Conservation (phyloP, 345 rosid species). For the Cochlearia excelsa region DNA sequence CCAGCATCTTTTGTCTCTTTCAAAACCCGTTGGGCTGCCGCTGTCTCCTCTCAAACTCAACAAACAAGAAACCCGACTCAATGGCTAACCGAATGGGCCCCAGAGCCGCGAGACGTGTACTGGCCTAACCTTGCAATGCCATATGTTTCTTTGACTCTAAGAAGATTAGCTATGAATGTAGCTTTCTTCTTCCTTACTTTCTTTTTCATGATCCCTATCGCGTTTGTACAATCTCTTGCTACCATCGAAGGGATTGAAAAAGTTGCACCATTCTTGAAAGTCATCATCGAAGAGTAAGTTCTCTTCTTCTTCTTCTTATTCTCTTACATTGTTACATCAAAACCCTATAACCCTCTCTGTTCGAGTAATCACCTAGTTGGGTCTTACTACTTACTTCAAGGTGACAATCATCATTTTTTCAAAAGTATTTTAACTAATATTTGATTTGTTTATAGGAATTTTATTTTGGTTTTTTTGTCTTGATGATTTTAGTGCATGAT, state of each 20-base stretch:
- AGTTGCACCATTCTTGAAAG: conserved; percentile 55
- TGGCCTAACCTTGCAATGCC: conserved; percentile 92
- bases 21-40: conserved; percentile 94
- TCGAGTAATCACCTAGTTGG: no score
- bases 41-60: conserved; percentile 96
- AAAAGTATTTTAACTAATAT: no score
- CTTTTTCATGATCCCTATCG: conserved; percentile 87
- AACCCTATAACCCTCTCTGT: no score
- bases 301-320: neutral
- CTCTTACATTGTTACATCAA: neutral
- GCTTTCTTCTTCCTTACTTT: conserved; percentile 92
- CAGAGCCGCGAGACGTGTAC: conserved; percentile 90
- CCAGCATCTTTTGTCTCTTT: conserved; percentile 98
- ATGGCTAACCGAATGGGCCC: conserved; percentile 99
- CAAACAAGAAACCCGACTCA: conserved; percentile 84
- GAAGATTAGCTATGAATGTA: conserved; percentile 71
- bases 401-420: no score
- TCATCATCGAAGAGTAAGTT: conserved; percentile 63
- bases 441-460: no score
- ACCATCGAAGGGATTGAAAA: conserved; percentile 35
- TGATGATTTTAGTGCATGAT: neutral
- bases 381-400: no score
- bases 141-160: conserved; percentile 62
- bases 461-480: neutral
- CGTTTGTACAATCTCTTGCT: conserved; percentile 85